Conservation (phyloP, 2,329 filamentous ascomycete genomes). For the Plenodomus lindquistii region DNA sequence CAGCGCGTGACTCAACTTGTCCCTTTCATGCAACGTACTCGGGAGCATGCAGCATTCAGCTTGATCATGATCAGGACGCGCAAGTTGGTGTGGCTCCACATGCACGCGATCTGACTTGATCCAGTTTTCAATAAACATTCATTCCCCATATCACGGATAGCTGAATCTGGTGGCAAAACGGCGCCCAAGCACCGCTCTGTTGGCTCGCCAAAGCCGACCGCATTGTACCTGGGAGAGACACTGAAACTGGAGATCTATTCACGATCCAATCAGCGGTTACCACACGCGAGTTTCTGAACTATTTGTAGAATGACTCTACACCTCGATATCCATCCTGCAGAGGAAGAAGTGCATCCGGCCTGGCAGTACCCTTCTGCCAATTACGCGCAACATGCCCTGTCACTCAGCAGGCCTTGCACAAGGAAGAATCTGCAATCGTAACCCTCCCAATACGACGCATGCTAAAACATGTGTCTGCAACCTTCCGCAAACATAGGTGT, state of each 20-base stretch:
- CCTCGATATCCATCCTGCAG: conserved; percentile 8
- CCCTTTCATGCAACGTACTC: conserved; percentile 8
- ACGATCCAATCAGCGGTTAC: conserved; percentile 10
- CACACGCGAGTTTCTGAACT: conserved; percentile 4
- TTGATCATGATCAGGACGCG: conserved; percentile 18
- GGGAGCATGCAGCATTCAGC: conserved; percentile 17
- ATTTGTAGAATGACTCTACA: background rate
- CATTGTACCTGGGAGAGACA: conserved; percentile 4
- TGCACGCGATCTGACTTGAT: conserved; percentile 1
- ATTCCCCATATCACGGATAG: conserved; percentile 18
- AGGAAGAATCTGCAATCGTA: conserved; percentile 16
- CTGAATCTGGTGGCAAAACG: conserved; percentile 20
- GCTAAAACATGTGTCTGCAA: conserved; percentile 12
- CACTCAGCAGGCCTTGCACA: conserved; percentile 4
- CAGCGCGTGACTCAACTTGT: conserved; percentile 11
- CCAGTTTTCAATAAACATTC: conserved; percentile 6
- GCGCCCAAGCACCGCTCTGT: conserved; percentile 12
- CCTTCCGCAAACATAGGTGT: conserved; percentile 10
- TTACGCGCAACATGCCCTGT: background rate
- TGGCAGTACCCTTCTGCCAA: conserved; percentile 1
- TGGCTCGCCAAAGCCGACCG: conserved; percentile 3
- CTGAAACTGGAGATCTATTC: conserved; percentile 14
- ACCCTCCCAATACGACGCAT: conserved; percentile 1
- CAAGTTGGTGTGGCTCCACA: conserved; percentile 15
- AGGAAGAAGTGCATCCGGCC: conserved; percentile 4